A percentile compares a stretch with the other conserved stretches of the same genome.
These are phyloP conservation scores for Striga asiatica DNA, from an alignment of 257 asterid genomes.

Conservation along the genomic window DNA sequence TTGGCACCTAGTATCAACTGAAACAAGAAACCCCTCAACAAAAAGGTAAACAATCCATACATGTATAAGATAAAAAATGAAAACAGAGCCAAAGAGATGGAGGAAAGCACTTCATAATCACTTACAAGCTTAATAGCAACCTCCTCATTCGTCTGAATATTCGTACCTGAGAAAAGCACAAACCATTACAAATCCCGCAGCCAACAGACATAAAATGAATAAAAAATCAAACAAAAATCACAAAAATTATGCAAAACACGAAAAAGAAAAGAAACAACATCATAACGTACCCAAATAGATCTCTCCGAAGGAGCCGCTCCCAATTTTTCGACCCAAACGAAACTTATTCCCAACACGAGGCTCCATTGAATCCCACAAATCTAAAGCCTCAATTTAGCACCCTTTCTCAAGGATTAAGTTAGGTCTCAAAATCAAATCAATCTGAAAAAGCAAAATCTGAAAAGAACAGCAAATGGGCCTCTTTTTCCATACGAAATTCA, in stretches of 20 bases:
- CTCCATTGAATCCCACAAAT: conserved; percentile 36
- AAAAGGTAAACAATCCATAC: not conserved
- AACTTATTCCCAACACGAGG: conserved; percentile 66
- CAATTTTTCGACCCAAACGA: conserved; percentile 77
- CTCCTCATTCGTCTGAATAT: conserved; percentile 62
- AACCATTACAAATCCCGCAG: not conserved
- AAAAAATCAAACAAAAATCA: conserved; percentile 4
- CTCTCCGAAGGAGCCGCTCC: conserved; percentile 94
- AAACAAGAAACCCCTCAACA: not conserved
- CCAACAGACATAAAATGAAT: not conserved
- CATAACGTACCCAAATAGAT: conserved; percentile 57
- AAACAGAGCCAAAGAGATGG: too few relatives aligned
- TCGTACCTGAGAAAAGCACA: conserved; percentile 33
- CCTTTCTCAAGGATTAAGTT: not conserved
- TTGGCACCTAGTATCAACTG: not conserved
- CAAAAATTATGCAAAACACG: not conserved
- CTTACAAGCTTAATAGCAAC: conserved; percentile 61
- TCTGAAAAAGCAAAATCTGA: not conserved
- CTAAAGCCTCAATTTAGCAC: not conserved
- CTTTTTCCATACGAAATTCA: conserved; percentile 13
- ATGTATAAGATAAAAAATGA: not conserved
- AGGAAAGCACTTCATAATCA: not conserved
- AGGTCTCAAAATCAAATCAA: conserved; percentile 10
- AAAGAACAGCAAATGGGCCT: conserved; percentile 18
- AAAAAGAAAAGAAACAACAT: not conserved